These are phyloP conservation scores for Gracilaria vermiculophylla DNA, from an alignment of 23 red algal genomes.

Conservation along the genomic window DNA sequence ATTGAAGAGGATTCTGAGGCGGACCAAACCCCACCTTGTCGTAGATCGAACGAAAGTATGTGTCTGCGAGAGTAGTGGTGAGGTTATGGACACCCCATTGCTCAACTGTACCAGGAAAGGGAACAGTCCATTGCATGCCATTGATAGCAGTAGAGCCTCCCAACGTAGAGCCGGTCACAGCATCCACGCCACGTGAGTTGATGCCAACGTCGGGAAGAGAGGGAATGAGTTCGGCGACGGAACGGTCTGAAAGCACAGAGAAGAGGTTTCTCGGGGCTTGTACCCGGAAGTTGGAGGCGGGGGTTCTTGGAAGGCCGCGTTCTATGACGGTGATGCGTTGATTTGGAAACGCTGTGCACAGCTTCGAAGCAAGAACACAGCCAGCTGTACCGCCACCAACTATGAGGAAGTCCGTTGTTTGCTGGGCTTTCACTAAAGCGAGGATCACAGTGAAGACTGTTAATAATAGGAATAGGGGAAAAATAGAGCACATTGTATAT, in stretches of 20 bases:
- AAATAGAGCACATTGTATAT: too few relatives aligned
- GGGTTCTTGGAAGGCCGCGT: slow-evolving; percentile 17
- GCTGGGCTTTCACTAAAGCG: not conserved
- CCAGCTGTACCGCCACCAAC: slow-evolving; percentile 69
- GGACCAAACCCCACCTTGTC: not conserved
- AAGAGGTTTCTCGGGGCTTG: slow-evolving; percentile 11
- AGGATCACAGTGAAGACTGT: too few relatives aligned
- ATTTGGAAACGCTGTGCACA: slow-evolving; percentile 49
- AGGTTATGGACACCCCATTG: slow-evolving; percentile 28
- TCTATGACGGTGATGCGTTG: slow-evolving; percentile 32
- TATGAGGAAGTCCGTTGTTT: slow-evolving; percentile 51
- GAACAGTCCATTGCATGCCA: slow-evolving; percentile 56
- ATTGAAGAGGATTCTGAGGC: not conserved
- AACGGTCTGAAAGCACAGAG: not conserved
- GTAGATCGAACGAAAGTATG: not conserved
- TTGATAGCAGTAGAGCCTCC: slow-evolving; percentile 69
- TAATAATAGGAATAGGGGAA: too few relatives aligned
- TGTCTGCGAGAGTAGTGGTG: not conserved
- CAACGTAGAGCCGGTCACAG: slow-evolving; percentile 39
- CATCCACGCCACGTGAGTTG: not conserved
- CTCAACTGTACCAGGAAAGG: slow-evolving; percentile 11
- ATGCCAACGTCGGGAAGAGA: slow-evolving; percentile 6
- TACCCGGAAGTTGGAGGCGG: slow-evolving; percentile 12
- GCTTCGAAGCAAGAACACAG: slow-evolving; percentile 49
- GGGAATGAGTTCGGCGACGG: slow-evolving; percentile 12